Base-by-base conservation (phyloP, 2,329 filamentous ascomycete genomes). In the Alternaria metachromatica region DNA sequence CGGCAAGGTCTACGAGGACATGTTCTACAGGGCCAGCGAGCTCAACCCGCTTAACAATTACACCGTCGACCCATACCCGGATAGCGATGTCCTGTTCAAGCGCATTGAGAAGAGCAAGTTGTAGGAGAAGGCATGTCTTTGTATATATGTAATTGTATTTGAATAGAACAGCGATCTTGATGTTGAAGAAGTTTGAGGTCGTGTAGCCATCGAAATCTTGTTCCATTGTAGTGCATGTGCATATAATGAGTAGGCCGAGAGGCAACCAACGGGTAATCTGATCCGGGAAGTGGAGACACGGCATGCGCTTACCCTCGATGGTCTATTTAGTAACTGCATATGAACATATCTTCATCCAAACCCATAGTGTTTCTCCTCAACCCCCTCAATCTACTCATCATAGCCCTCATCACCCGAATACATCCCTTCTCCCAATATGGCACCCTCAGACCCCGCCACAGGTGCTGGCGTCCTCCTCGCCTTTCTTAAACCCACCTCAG, bases 1-100 rank as follows among this genome's bases (percentile, higher is more conserved):
- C 64, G 91, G 92, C 20, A 89, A 90, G 72, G 91, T 93, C 1
- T 94, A 94, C 70, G 89, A 92, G 77, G 91, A 93, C 71, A 84
- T 94, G 83, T 94, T 93, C 81, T 83, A 89, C 72, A 82, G 91
- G 13, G 92, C 91, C 0, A 89, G 87, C 64, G 86, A 92, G 82
- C 80, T 90, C 71, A 94, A 94, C 73, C 91, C 91, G 2, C 81
- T 94, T 48, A 94, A 94, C 74, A 85, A 87, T 18, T 82, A 92
- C 60, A 89, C 89, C 0, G 87, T 93, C 60, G 90, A 94, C 70
- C 90, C 90, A 1, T 91, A 93, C 76, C 90, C 91, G 7, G 84
- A 89, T 70, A 89, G 82, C 63, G 82, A 83, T 64, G 83, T 86
- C 4, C 71, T 92, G 71, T 86, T 92, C 73, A 90, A 87, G 85